phyloP scores from a whole-genome alignment of 805 yeast species.

The Metschnikowia gruessii region DNA sequence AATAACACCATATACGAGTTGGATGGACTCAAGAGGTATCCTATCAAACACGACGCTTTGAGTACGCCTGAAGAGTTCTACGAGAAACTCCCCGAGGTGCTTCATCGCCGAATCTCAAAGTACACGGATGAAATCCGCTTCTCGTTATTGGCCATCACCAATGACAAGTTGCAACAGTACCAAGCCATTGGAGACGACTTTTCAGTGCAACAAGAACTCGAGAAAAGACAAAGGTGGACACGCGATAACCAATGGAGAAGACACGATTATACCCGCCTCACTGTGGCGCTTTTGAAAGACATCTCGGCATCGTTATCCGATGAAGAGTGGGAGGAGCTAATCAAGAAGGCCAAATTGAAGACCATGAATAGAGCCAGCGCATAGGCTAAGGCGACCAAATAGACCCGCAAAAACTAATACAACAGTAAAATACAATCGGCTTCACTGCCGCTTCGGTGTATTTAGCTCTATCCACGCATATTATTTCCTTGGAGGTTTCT shows the following conservation, averaged over 20 bases:
- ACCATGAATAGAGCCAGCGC: constrained; percentile 9
- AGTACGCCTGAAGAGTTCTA: constrained; percentile 40
- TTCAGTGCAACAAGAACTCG: constrained; percentile 38
- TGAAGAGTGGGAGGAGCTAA: constrained; percentile 36
- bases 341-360: constrained; percentile 26
- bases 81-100: constrained; percentile 41
- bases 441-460: neutral
- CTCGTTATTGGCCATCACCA: constrained; percentile 52
- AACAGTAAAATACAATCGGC: neutral
- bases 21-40: constrained; percentile 57
- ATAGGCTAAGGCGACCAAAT: no score
- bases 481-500: constrained; percentile 1
- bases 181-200: constrained; percentile 39
- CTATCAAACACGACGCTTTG: constrained; percentile 50
- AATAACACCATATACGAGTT: constrained; percentile 53
- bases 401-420: no score
- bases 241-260: constrained; percentile 54
- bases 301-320: constrained; percentile 36
- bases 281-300: constrained; percentile 44
- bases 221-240: constrained; percentile 50
- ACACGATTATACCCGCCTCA: constrained; percentile 52
- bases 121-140: constrained; percentile 53
- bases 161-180: constrained; percentile 44
- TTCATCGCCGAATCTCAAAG: constrained; percentile 46
- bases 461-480: neutral